phyloP scores from a whole-genome alignment of 148 eudicot genomes.

The Rheum nobile region DNA sequence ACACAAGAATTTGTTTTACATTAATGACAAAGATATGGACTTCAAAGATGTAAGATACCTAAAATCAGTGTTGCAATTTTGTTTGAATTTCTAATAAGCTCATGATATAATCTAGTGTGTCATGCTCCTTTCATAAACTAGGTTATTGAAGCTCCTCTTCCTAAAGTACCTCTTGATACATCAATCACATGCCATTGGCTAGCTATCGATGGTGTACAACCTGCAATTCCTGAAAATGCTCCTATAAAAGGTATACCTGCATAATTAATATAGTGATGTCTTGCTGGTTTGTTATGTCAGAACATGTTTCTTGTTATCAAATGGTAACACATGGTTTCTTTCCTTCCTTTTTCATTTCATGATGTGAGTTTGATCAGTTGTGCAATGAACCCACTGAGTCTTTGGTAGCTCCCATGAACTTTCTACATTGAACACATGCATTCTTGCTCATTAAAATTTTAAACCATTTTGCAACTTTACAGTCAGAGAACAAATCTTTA shows the following conservation, averaged over 20 bases:
- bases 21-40: constrained; percentile 67
- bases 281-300: neutral
- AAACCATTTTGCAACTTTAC: neutral
- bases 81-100: neutral
- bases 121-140: constrained; percentile 4
- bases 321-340: neutral
- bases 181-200: constrained; percentile 67
- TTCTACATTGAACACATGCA: neutral
- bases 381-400: neutral
- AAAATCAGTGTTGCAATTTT: neutral
- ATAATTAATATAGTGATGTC: neutral
- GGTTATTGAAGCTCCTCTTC: constrained; percentile 80
- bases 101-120: neutral
- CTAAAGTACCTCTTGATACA: constrained; percentile 72
- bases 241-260: constrained; percentile 43
- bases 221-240: constrained; percentile 74
- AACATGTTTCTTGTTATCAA: neutral
- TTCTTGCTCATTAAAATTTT: neutral
- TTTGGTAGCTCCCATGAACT: neutral
- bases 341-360: neutral
- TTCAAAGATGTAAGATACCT: constrained; percentile 51
- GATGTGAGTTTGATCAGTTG: neutral
- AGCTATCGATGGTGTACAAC: constrained; percentile 77
- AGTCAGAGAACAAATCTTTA: neutral
- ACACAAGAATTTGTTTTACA: constrained; percentile 55